Evolutionary conservation across 208 protist genomes (phyloP).

Genomic region (Trypanosoma lewisi): DNA sequence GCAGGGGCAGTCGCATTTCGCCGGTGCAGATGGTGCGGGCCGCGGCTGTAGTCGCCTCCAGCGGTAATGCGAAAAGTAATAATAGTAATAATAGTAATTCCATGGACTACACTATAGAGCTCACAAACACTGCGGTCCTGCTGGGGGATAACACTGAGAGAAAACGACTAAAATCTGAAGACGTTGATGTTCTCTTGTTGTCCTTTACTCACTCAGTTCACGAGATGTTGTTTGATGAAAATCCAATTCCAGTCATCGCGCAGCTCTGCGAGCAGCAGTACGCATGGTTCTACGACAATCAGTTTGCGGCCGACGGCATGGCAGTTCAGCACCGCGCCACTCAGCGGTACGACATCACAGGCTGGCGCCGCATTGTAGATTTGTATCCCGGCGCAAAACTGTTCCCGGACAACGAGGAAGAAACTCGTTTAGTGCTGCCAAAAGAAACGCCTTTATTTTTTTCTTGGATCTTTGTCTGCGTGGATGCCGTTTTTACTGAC

Average conservation of each 20-base stretch:
- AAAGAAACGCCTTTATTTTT: conserved; percentile 30
- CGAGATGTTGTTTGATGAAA: conserved; percentile 65
- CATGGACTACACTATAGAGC: not conserved
- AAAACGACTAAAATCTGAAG: conserved; percentile 35
- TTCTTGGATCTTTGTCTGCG: conserved; percentile 59
- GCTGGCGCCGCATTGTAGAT: conserved; percentile 65
- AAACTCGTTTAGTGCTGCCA: conserved; percentile 29
- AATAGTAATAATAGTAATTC: not conserved
- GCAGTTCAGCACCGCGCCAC: conserved; percentile 36
- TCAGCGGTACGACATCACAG: conserved; percentile 40
- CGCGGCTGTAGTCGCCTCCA: not conserved
- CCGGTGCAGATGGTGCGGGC: not conserved
- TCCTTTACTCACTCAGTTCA: conserved; percentile 34
- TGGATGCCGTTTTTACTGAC: conserved; percentile 36
- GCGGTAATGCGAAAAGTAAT: too few relatives aligned
- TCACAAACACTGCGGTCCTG: not conserved
- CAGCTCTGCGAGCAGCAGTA: conserved; percentile 40
- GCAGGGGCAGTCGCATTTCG: not conserved
- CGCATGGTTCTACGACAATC: conserved; percentile 64
- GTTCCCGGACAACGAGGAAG: conserved; percentile 35
- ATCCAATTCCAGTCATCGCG: conserved; percentile 46
- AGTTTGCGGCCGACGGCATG: conserved; percentile 64
- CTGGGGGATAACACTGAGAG: not conserved
- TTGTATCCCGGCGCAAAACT: conserved; percentile 53
- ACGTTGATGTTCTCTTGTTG: conserved; percentile 34